Evolutionary conservation across 108 stramenopile genomes (phyloP).

Genomic region (Skeletonema costatum): DNA sequence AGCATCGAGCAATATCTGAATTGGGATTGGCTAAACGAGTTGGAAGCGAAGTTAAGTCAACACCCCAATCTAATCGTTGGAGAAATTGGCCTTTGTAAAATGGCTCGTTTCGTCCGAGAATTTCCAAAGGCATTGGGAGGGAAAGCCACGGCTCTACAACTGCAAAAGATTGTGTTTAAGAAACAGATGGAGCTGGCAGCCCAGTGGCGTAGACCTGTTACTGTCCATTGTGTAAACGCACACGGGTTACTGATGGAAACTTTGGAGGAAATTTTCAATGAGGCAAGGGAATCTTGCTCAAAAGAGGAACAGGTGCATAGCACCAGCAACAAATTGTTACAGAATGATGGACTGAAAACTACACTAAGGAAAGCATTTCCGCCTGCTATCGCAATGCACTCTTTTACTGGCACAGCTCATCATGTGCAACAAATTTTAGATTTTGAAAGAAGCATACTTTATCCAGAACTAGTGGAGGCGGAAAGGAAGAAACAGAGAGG

Average conservation of each 20-base stretch:
- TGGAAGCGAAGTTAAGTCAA: slow-evolving; percentile 56
- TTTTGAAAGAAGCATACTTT: slow-evolving; percentile 47
- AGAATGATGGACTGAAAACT: not conserved
- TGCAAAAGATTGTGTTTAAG: slow-evolving; percentile 69
- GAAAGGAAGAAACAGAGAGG: slow-evolving; percentile 11
- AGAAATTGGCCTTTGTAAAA: slow-evolving; percentile 85
- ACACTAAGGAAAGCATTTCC: slow-evolving; percentile 36
- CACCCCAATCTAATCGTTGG: slow-evolving; percentile 78
- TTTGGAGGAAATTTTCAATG: slow-evolving; percentile 48
- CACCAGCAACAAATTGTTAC: not conserved
- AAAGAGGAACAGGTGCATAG: not conserved
- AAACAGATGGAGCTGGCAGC: slow-evolving; percentile 75
- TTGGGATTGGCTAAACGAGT: slow-evolving; percentile 59
- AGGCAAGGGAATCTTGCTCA: slow-evolving; percentile 10
- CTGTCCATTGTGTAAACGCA: slow-evolving; percentile 82
- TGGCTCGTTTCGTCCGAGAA: slow-evolving; percentile 71
- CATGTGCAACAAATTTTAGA: slow-evolving; percentile 71
- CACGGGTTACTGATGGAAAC: slow-evolving; percentile 64
- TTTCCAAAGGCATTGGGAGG: slow-evolving; percentile 55
- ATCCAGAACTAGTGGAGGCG: slow-evolving; percentile 6
- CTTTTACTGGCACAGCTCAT: slow-evolving; percentile 83
- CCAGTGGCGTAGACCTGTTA: slow-evolving; percentile 66
- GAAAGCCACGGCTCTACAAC: slow-evolving; percentile 62
- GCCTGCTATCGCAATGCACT: slow-evolving; percentile 80
- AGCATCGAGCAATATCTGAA: slow-evolving; percentile 25